A percentile compares a stretch with the other conserved stretches of the same genome.
Conservation (phyloP, 2,329 filamentous ascomycete genomes). For the Domatiomyces catenatus region DNA sequence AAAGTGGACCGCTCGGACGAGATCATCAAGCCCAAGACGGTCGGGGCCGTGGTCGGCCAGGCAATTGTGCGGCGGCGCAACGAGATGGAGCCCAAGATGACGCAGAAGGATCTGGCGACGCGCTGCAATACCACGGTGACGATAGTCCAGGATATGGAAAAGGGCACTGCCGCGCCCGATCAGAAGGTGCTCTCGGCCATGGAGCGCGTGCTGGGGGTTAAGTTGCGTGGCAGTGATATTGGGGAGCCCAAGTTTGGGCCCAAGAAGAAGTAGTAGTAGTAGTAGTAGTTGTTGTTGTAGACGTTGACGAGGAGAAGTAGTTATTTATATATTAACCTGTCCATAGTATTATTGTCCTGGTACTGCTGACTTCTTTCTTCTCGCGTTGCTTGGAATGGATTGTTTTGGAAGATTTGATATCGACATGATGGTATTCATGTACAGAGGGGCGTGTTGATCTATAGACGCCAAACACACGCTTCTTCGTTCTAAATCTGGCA, state of each 20-base stretch:
- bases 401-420: too few species aligned
- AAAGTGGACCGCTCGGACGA: conserved; percentile 97
- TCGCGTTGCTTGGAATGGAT: background rate
- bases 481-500: background rate
- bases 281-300: too few species aligned
- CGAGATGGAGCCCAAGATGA: conserved; percentile 84
- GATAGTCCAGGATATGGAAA: conserved; percentile 73
- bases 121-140: conserved; percentile 76
- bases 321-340: too few species aligned
- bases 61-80: conserved; percentile 68
- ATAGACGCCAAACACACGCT: background rate
- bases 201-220: conserved; percentile 74
- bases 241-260: conserved; percentile 64
- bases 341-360: too few species aligned
- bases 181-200: conserved; percentile 66
- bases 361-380: background rate
- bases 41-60: conserved; percentile 65
- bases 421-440: background rate
- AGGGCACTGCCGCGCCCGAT: conserved; percentile 60
- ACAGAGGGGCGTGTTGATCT: background rate
- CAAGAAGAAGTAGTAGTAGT: conserved; percentile 45
- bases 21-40: conserved; percentile 90
- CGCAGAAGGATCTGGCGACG: conserved; percentile 72
- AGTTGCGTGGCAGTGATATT: conserved; percentile 73
- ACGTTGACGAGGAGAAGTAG: too few species aligned